Evolutionary conservation across 495 filamentous ascomycete species (phyloP), one percentile per base, ranked within the genome.

Genomic region (Pseudotulostoma volvatum): DNA sequence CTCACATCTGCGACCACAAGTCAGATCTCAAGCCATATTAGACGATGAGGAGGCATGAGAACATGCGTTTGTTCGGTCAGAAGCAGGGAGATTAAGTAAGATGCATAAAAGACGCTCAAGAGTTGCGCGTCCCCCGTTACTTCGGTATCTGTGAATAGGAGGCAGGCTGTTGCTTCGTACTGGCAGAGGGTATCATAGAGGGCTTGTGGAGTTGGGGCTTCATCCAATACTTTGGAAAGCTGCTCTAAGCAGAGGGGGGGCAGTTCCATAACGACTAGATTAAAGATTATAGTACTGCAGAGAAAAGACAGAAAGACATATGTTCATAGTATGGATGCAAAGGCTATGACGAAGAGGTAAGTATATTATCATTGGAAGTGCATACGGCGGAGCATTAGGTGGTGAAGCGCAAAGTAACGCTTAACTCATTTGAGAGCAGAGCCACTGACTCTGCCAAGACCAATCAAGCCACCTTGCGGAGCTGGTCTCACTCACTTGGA

Each of bases 41-140:
- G 5, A 28, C 23, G 23, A 11, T 28, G 11, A 28, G 23, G n/a
- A n/a, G n/a, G n/a, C 23, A 28, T 11, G 23, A 11, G 11, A 11
- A 28, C 23, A 28, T 11, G 23, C 69, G 70, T 49, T 48, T 73
- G 59, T 34, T 70, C 56, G 7, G 58, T 63, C 36, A 72, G 57
- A 35, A 73, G 63, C 25, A 68, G 64, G 5, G 67, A 55, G 37
- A 73, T 57, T 41, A 73, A 60, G 38, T 68, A 71, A 20, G 53
- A 54, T n/a, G 64, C 60, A 32, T 70, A 72, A 41, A 58, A 73
- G 7, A 58, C 39, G 45, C 60, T 61, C 9, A 72, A 43, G 7
- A 66, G 42, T 19, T 60, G 41, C 7, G 45, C 34, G 31, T 58
- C 47, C 5, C 43, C 42, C 1, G 18, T 36, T 31, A 33, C 44